Conservation (phyloP, 2,329 filamentous ascomycete species). For the Neoascochyta sp. region DNA sequence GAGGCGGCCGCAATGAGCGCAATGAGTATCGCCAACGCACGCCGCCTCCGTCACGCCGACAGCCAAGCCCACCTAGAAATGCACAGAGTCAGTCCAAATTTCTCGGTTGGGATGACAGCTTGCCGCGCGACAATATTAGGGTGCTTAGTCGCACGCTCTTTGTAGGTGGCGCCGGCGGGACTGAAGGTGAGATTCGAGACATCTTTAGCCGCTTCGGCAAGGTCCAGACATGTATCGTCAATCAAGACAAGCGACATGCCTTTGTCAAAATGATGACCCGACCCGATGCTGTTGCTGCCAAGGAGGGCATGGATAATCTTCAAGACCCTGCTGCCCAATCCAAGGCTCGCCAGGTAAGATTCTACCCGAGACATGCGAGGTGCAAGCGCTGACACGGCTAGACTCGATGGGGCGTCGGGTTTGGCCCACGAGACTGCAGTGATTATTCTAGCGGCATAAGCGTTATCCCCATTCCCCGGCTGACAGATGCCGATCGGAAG, state of each 20-base stretch:
- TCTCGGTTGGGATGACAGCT: constrained; percentile 71
- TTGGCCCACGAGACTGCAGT: constrained; percentile 93
- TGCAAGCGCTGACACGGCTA: constrained; percentile 40
- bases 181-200: constrained; percentile 74
- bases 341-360: constrained; percentile 46
- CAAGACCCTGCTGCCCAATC: constrained; percentile 69
- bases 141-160: constrained; percentile 94
- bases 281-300: constrained; percentile 76
- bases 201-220: constrained; percentile 79
- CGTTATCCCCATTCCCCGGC: constrained; percentile 83
- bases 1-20: constrained; percentile 46
- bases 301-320: constrained; percentile 80
- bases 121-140: constrained; percentile 71
- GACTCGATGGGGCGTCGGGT: constrained; percentile 97
- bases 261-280: constrained; percentile 98
- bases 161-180: constrained; percentile 76
- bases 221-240: constrained; percentile 97
- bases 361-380: neutral
- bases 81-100: constrained; percentile 57
- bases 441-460: constrained; percentile 92
- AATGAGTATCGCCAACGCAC: constrained; percentile 82
- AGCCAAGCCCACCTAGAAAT: constrained; percentile 51
- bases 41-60: constrained; percentile 65
- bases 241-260: constrained; percentile 94
- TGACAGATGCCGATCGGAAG: constrained; percentile 94